These are phyloP conservation scores for Helotiales sp. DNA, from an alignment of 2,329 filamentous ascomycete genomes.

Conservation along the genomic window DNA sequence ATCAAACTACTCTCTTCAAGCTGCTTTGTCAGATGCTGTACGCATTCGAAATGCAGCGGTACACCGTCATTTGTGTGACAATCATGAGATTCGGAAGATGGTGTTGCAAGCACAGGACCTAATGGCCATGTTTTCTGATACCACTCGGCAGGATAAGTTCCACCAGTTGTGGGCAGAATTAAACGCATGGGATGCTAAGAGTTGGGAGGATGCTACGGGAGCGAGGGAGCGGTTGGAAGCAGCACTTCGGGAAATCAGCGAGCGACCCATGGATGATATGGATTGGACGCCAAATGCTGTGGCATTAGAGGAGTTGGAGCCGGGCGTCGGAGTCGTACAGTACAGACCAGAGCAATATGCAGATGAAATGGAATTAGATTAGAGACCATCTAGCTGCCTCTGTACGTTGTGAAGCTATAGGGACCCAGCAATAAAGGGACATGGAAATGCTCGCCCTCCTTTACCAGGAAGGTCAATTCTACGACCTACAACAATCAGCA, in stretches of 20 bases:
- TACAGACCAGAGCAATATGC: neutral
- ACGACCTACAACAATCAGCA: conserved; percentile 35
- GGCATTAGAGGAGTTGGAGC: conserved; percentile 32
- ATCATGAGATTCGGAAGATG: conserved; percentile 30
- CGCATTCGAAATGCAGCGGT: conserved; percentile 32
- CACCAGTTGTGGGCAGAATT: conserved; percentile 25
- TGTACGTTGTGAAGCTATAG: conserved; percentile 80
- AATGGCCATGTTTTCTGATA: conserved; percentile 33
- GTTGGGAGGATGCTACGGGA: conserved; percentile 13
- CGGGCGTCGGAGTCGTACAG: conserved; percentile 18
- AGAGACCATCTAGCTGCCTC: conserved; percentile 58
- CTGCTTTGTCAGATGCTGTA: conserved; percentile 29
- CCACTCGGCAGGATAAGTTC: conserved; percentile 29
- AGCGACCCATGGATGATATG: conserved; percentile 34
- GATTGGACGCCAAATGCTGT: conserved; percentile 35
- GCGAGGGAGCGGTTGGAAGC: conserved; percentile 26
- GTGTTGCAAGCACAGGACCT: conserved; percentile 28
- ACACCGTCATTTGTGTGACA: conserved; percentile 33
- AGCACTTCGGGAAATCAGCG: conserved; percentile 31
- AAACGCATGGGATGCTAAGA: conserved; percentile 27
- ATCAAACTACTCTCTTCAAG: conserved; percentile 21
- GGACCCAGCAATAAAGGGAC: conserved; percentile 76
- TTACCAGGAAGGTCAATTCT: conserved; percentile 52
- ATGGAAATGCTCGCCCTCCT: conserved; percentile 68
- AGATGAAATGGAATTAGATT: neutral